Conservation (phyloP, 2,329 filamentous ascomycete species). For the Botrytis elliptica region DNA sequence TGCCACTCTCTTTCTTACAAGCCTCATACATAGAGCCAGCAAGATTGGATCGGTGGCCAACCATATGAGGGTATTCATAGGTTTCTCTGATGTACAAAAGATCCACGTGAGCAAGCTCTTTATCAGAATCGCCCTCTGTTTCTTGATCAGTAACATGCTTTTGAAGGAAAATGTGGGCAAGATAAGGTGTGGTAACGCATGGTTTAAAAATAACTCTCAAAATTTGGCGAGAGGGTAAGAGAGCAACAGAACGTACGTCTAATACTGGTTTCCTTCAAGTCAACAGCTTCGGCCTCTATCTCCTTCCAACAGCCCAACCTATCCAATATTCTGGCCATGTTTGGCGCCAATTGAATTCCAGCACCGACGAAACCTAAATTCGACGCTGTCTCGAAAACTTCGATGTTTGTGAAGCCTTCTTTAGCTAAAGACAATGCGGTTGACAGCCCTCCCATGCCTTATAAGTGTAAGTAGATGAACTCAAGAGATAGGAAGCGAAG, state of each 20-base stretch:
- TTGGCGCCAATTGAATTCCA: conserved; percentile 81
- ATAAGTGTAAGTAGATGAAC: background rate
- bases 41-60: conserved; percentile 72
- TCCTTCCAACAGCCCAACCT: conserved; percentile 68
- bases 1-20: conserved; percentile 60
- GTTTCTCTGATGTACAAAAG: conserved; percentile 63
- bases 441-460: conserved; percentile 77
- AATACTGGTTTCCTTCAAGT: conserved; percentile 70
- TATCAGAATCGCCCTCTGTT: conserved; percentile 63
- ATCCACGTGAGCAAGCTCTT: conserved; percentile 68
- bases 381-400: conserved; percentile 71
- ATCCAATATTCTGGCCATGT: conserved; percentile 75
- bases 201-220: background rate
- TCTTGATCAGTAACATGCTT: background rate
- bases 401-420: conserved; percentile 70
- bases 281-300: conserved; percentile 69
- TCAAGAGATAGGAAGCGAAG: background rate
- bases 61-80: conserved; percentile 63
- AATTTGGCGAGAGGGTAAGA: too few species aligned
- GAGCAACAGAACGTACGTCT: conserved; percentile 48
- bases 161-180: background rate
- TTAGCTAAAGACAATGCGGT: conserved; percentile 71
- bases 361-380: conserved; percentile 79
- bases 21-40: conserved; percentile 68
- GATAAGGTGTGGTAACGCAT: background rate